Conservation (phyloP, 2,329 filamentous ascomycete genomes). For the Chaetothyriales sp. region DNA sequence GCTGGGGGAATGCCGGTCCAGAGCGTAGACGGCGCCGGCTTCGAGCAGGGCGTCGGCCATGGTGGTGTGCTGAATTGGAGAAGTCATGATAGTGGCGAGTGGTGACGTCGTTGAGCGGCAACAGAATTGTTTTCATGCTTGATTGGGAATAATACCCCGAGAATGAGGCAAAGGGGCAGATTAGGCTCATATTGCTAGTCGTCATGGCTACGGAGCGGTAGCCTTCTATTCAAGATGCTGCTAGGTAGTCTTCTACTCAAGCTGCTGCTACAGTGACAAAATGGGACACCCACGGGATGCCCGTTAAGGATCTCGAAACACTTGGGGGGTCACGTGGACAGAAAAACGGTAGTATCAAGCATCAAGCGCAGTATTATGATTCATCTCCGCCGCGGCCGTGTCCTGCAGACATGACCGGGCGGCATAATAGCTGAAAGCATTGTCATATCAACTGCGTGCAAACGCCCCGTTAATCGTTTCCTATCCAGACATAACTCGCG, state of each 20-base stretch:
- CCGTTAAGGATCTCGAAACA: neutral
- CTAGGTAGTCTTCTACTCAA: no score
- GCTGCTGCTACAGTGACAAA: neutral
- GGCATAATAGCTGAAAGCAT: neutral
- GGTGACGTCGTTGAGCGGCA: no score
- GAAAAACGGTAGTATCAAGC: neutral
- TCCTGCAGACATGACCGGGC: neutral
- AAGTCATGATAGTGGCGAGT: neutral
- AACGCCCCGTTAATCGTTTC: neutral
- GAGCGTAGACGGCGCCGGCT: constrained; percentile 46
- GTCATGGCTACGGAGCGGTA: neutral
- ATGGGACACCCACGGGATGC: neutral
- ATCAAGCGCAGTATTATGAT: neutral
- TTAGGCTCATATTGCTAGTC: neutral
- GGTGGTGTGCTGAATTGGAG: neutral
- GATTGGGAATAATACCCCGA: neutral
- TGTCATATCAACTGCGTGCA: neutral
- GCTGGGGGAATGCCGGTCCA: constrained; percentile 26
- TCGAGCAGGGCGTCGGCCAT: constrained; percentile 62
- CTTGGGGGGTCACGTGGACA: neutral
- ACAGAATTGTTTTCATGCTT: neutral
- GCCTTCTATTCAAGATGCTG: neutral
- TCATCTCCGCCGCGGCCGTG: neutral
- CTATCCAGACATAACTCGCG: neutral
- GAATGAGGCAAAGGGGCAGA: neutral